Percentiles rank a stretch among this genome's conserved stretches.
Conservation (phyloP, 129 eudicot genomes). For the Silybum marianum region DNA sequence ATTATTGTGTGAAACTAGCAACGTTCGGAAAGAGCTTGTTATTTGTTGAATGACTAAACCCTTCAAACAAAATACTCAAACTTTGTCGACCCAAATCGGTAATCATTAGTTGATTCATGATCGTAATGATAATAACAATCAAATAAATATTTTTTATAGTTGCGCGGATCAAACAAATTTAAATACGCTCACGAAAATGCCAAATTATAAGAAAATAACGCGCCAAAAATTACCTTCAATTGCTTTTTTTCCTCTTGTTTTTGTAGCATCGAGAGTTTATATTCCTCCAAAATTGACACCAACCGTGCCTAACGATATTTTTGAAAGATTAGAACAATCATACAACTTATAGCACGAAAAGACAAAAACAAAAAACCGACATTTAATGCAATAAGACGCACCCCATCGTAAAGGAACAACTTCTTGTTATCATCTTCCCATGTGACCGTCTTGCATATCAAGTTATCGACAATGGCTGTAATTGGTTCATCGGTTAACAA, state of each 20-base stretch:
- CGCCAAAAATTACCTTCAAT: slow-evolving; percentile 46
- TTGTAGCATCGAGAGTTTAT: slow-evolving; percentile 61
- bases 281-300: slow-evolving; percentile 73
- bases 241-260: slow-evolving; percentile 77
- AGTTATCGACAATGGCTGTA: slow-evolving; percentile 69
- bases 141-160: too few relatives aligned
- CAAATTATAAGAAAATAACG: not conserved
- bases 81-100: not conserved
- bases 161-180: too few relatives aligned
- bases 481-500: slow-evolving; percentile 15
- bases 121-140: too few relatives aligned
- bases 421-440: slow-evolving; percentile 73
- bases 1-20: not conserved
- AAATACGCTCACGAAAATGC: not conserved
- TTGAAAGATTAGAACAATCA: not conserved
- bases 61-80: not conserved
- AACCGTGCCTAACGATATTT: slow-evolving; percentile 52
- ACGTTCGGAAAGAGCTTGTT: not conserved
- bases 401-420: slow-evolving; percentile 78
- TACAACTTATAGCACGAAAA: not conserved
- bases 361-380: not conserved
- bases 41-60: not conserved
- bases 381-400: slow-evolving; percentile 38
- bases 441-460: slow-evolving; percentile 62
- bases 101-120: not conserved